These are phyloP conservation scores for Arabidopsis hybrid DNA, from an alignment of 441 rosid species.

Conservation along the genomic window DNA sequence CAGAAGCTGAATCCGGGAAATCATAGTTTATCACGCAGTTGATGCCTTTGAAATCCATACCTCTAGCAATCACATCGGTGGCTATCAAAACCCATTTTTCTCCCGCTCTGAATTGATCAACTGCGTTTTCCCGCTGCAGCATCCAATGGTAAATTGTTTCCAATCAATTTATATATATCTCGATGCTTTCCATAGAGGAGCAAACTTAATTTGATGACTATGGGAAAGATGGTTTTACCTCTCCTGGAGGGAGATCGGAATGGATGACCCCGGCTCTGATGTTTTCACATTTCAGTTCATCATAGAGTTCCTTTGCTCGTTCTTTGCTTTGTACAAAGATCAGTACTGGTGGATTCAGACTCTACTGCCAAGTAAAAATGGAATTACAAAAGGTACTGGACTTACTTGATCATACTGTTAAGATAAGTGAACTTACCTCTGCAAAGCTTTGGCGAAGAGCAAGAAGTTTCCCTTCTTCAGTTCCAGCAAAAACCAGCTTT, in stretches of 20 bases:
- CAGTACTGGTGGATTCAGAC: constrained; percentile 90
- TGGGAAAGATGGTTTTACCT: constrained; percentile 55
- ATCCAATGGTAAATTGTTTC: constrained; percentile 13
- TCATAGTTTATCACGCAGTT: constrained; percentile 91
- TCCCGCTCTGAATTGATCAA: constrained; percentile 84
- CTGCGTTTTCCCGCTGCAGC: constrained; percentile 79
- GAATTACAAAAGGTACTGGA: constrained; percentile 39
- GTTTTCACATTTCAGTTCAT: constrained; percentile 74
- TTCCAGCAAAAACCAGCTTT: constrained; percentile 86
- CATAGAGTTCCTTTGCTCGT: constrained; percentile 86
- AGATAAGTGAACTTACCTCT: constrained; percentile 59
- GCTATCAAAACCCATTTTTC: constrained; percentile 97
- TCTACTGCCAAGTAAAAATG: constrained; percentile 60
- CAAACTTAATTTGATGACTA: constrained; percentile 12
- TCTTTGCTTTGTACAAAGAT: constrained; percentile 93
- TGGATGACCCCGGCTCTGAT: constrained; percentile 85
- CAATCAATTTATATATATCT: constrained; percentile 19
- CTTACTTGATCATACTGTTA: neutral
- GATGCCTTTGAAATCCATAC: constrained; percentile 98
- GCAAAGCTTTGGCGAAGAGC: constrained; percentile 94
- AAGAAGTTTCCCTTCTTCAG: constrained; percentile 92
- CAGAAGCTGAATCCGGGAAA: constrained; percentile 88
- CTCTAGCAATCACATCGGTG: constrained; percentile 94
- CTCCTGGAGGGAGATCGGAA: constrained; percentile 73
- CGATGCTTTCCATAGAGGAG: neutral